Evolutionary conservation across 768 basidiomycete species (phyloP), one percentile per base, ranked within the genome.

Genomic region (Rhodotorula graminis): DNA sequence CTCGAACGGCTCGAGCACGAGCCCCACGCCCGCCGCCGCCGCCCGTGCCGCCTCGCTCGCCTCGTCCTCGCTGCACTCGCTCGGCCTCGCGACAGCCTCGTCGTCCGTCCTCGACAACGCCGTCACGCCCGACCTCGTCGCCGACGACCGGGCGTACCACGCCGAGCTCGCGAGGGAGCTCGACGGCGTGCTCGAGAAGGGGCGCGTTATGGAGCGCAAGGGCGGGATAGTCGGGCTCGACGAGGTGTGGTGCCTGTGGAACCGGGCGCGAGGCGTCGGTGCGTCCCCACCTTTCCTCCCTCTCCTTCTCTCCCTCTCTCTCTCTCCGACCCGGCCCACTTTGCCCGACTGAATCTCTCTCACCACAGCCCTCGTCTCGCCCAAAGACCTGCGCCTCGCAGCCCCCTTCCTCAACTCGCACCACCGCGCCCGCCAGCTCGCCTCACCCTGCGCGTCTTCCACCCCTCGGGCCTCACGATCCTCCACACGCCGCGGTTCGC

Each of bases 151-250:
- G 63, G 85, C 81, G 64, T 99, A 93, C 88, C 83, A 86, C 67
- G 88, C 89, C 44, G 88, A 90, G 72, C 84, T 96, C 15, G 92
- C 91, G 19, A 84, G 85, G 44, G 96, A 99, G 82, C 85, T 99
- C 4, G 89, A 87, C 0, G 82, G 84, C 10, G 84, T 97, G 9
- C 83, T 99, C 12, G 88, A 86, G 69, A 86, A 86, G 53, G 3
- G 64, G 40, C 25, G 75, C 63, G 64, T 69, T 61, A 77, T 70
- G 65, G 74, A 69, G 18, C 49, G 44, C 12, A 40, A 37, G n/a
- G 76, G 70, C 27, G 74, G 76, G 0, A 37, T 79, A 0, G 57
- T 77, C 1, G 74, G 73, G 21, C 55, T 79, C 15, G 78, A 79
- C 53, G 75, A 79, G 58, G 62, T 76, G 21, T 78, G 79, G 78